A percentile compares a stretch with the other conserved stretches of the same genome.
Conservation (phyloP, 1,284 basidiomycete species). For the Phellinidium pouzarii region DNA sequence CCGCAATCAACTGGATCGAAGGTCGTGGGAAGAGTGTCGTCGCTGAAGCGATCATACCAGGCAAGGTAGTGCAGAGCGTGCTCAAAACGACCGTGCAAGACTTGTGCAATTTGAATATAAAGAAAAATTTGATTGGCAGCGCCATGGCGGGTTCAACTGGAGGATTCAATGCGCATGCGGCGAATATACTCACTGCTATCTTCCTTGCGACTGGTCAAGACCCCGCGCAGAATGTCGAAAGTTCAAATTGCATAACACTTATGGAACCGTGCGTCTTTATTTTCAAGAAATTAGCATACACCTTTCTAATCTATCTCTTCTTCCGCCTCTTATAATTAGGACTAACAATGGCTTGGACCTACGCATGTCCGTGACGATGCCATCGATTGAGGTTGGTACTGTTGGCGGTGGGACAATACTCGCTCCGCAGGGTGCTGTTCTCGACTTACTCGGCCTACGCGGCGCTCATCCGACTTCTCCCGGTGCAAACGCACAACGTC, state of each 20-base stretch:
- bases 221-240: constrained; percentile 98
- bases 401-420: constrained; percentile 95
- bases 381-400: constrained; percentile 93
- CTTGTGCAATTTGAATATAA: constrained; percentile 88
- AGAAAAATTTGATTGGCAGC: constrained; percentile 97
- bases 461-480: constrained; percentile 81
- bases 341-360: constrained; percentile 88
- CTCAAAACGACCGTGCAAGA: constrained; percentile 94
- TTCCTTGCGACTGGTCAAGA: constrained; percentile 98
- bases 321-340: constrained; percentile 33
- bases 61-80: constrained; percentile 81
- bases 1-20: constrained; percentile 99
- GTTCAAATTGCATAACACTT: constrained; percentile 95
- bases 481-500: constrained; percentile 79
- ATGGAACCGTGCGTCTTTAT: constrained; percentile 84
- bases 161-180: constrained; percentile 98
- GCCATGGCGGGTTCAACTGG: constrained; percentile 98
- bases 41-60: constrained; percentile 91
- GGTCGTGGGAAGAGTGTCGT: constrained; percentile 97
- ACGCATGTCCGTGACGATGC: constrained; percentile 90
- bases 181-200: constrained; percentile 95
- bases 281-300: constrained; percentile 6
- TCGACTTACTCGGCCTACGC: constrained; percentile 87
- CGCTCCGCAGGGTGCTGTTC: constrained; percentile 80
- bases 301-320: constrained; percentile 5